Percentiles rank a stretch among this genome's conserved stretches.
These are phyloP conservation scores for Mytilinidion resinicola DNA, from an alignment of 495 filamentous ascomycete genomes.

Conservation along the genomic window DNA sequence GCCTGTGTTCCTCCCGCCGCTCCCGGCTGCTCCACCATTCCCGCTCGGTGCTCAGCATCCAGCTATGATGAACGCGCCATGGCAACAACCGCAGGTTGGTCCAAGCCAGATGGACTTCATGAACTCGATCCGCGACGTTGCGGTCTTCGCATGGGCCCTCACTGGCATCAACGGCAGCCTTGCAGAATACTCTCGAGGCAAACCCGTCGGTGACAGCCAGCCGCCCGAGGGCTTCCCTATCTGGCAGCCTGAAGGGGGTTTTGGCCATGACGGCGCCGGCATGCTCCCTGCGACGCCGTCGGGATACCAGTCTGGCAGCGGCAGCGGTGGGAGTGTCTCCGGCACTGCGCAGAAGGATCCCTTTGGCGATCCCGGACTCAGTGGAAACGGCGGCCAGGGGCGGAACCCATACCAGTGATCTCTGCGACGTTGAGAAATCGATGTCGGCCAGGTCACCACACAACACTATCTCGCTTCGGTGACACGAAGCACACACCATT, in stretches of 20 bases:
- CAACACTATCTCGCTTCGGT: too few species aligned
- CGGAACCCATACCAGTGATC: too few species aligned
- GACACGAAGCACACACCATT: too few species aligned
- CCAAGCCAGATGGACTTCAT: constrained; percentile 54
- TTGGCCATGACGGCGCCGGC: too few species aligned
- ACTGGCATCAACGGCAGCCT: constrained; percentile 75
- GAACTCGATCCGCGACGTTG: constrained; percentile 74
- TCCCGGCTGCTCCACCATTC: constrained; percentile 31
- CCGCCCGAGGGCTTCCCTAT: constrained; percentile 52
- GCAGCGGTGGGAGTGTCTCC: neutral
- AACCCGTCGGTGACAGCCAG: constrained; percentile 52
- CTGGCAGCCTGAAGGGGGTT: constrained; percentile 35
- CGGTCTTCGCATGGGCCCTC: constrained; percentile 76
- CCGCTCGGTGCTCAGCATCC: constrained; percentile 20
- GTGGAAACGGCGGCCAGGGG: neutral
- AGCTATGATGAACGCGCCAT: constrained; percentile 7
- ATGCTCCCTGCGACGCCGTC: constrained; percentile 14
- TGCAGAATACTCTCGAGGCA: constrained; percentile 57
- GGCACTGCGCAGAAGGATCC: constrained; percentile 12
- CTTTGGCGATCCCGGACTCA: constrained; percentile 21
- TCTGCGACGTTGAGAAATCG: too few species aligned
- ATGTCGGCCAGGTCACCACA: too few species aligned
- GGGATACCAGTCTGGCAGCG: constrained; percentile 13
- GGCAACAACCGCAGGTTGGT: constrained; percentile 6
- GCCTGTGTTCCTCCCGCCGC: constrained; percentile 41